A percentile compares a stretch with the other conserved stretches of the same genome.
Evolutionary conservation across 192 early-diverging fungal species (phyloP).

Genomic region (Coemansia sp.): DNA sequence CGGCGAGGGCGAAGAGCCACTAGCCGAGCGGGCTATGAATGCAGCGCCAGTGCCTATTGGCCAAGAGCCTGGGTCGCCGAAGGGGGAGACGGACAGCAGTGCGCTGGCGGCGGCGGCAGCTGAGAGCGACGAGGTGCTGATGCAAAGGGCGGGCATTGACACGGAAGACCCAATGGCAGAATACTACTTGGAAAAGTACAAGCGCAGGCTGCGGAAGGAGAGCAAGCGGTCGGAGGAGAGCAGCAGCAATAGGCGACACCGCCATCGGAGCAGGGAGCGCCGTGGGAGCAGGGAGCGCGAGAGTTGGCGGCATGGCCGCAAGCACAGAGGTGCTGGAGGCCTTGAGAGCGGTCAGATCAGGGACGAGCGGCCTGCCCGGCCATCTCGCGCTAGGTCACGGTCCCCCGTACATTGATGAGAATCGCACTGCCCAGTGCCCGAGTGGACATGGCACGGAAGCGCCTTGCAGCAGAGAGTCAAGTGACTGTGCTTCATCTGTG

Average conservation of each 20-base stretch:
- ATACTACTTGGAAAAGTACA: constrained; percentile 67
- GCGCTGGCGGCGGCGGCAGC: constrained; percentile 14
- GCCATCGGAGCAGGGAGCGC: not conserved
- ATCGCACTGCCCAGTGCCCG: too few species aligned
- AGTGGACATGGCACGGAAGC: too few species aligned
- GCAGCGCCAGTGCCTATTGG: constrained; percentile 46
- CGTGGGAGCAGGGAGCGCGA: not conserved
- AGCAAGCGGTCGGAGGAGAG: constrained; percentile 13
- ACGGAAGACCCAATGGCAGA: constrained; percentile 75
- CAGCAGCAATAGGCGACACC: not conserved
- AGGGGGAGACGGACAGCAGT: constrained; percentile 23
- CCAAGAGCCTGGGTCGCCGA: constrained; percentile 11
- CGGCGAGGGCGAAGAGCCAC: constrained; percentile 51
- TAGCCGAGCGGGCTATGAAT: constrained; percentile 52
- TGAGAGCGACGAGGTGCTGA: constrained; percentile 34
- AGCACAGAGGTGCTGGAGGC: constrained; percentile 7
- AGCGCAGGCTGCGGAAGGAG: constrained; percentile 57
- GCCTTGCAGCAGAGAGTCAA: not conserved
- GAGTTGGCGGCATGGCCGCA: not conserved
- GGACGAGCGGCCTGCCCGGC: too few species aligned
- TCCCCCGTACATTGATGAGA: not conserved
- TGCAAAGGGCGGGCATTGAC: constrained; percentile 62
- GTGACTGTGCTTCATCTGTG: not conserved
- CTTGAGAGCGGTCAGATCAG: not conserved
- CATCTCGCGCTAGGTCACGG: not conserved